Percentiles rank a stretch among this genome's conserved stretches.
These are phyloP conservation scores for Chrysochromulina parva DNA, from an alignment of 78 protist genomes.

Conservation along the genomic window DNA sequence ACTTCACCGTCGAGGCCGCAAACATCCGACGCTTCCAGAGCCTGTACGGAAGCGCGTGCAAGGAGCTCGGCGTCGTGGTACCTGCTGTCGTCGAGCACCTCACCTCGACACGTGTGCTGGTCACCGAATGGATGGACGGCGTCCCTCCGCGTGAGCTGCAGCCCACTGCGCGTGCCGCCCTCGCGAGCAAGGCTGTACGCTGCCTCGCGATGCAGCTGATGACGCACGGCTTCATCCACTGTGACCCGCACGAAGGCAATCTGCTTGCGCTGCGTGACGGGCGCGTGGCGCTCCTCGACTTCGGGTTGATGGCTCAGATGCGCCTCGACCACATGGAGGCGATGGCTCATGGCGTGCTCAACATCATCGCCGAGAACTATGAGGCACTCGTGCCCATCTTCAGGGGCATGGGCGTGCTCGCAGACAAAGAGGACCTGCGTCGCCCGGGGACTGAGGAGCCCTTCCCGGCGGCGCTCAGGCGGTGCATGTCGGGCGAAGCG, in stretches of 20 bases:
- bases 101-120: background rate
- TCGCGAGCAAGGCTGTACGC: no score
- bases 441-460: no score
- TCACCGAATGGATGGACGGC: constrained; percentile 7
- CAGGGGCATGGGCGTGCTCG: no score
- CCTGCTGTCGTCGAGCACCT: no score
- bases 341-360: no score
- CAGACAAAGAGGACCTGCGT: no score
- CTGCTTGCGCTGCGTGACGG: background rate
- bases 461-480: no score
- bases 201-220: background rate
- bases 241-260: constrained; percentile 31
- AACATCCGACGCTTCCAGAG: background rate
- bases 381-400: no score
- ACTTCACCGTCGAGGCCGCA: background rate
- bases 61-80: no score
- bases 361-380: no score
- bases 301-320: background rate
- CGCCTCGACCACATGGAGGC: no score
- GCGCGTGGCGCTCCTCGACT: background rate
- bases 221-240: constrained; percentile 2
- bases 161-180: background rate
- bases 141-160: background rate
- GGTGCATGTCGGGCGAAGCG: no score
- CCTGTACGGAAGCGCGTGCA: background rate